Percentiles rank a stretch among this genome's conserved stretches.
Evolutionary conservation across 2,329 filamentous ascomycete genomes (phyloP).

Genomic region (Phialophora macrospora): DNA sequence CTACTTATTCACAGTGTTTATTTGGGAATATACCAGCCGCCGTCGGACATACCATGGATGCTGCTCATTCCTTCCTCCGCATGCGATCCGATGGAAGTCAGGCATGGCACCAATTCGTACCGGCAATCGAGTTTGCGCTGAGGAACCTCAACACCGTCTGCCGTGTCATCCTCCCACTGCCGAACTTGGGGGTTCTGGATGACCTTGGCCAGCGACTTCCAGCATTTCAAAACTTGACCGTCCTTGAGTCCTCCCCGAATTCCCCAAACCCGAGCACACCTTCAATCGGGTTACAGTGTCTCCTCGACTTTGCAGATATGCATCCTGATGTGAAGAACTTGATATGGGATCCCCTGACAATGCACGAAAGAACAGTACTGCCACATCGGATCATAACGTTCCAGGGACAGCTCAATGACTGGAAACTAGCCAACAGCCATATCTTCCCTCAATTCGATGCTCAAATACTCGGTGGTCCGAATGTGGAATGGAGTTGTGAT

Average conservation of each 20-base stretch:
- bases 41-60: constrained; percentile 17
- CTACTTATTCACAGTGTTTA: constrained; percentile 8
- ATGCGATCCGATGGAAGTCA: not conserved
- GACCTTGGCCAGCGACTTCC: not conserved
- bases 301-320: constrained; percentile 1
- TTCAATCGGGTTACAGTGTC: not conserved
- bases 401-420: not conserved
- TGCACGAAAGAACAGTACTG: constrained; percentile 1
- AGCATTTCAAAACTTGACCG: not conserved
- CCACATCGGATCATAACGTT: not conserved
- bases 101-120: not conserved
- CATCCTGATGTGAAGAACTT: constrained; percentile 16
- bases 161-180: constrained; percentile 30
- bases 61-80: constrained; percentile 11
- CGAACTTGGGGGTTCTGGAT: constrained; percentile 9
- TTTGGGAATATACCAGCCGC: constrained; percentile 21
- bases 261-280: not conserved
- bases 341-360: constrained; percentile 12
- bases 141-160: constrained; percentile 33
- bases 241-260: not conserved
- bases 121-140: constrained; percentile 15
- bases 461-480: not conserved
- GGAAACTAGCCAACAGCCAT: not conserved
- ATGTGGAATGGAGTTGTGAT: not conserved
- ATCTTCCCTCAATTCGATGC: not conserved